Percentiles rank a stretch among this genome's conserved stretches.
Conservation (phyloP, 2,329 filamentous ascomycete genomes). For the Hypoxylon sp. region DNA sequence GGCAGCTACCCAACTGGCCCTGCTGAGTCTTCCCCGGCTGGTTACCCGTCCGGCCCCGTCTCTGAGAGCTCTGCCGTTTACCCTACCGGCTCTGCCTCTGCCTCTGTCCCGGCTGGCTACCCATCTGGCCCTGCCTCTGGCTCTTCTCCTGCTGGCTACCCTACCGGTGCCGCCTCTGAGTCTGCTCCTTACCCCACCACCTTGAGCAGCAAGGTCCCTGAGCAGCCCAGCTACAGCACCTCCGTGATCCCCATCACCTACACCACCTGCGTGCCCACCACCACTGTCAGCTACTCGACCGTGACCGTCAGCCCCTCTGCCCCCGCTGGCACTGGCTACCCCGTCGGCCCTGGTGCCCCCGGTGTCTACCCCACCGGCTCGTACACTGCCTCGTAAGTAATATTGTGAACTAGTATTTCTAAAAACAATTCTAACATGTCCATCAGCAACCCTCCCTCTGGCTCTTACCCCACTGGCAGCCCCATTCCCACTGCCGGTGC, state of each 20-base stretch:
- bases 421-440: constrained; percentile 43
- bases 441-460: constrained; percentile 56
- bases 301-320: constrained; percentile 39
- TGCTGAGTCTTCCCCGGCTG: constrained; percentile 20
- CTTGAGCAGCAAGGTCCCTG: constrained; percentile 42
- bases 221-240: constrained; percentile 64
- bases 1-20: constrained; percentile 26
- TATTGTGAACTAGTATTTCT: not conserved
- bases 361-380: constrained; percentile 47
- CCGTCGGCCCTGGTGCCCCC: constrained; percentile 43
- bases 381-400: constrained; percentile 56
- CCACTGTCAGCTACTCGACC: constrained; percentile 52
- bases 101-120: constrained; percentile 49
- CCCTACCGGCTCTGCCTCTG: constrained; percentile 55
- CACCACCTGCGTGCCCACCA: constrained; percentile 62
- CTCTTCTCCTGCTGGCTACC: constrained; percentile 36
- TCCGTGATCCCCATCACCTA: constrained; percentile 52
- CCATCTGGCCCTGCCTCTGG: constrained; percentile 47
- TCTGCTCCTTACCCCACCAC: constrained; percentile 48
- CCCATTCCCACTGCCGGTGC: constrained; percentile 65
- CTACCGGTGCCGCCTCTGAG: constrained; percentile 51
- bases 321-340: constrained; percentile 47
- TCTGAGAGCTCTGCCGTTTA: constrained; percentile 35
- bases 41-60: constrained; percentile 45
- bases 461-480: constrained; percentile 57